Evolutionary conservation across 208 protist species (phyloP), one percentile per base, ranked within the genome.

Genomic region (Phytomonas serpens): DNA sequence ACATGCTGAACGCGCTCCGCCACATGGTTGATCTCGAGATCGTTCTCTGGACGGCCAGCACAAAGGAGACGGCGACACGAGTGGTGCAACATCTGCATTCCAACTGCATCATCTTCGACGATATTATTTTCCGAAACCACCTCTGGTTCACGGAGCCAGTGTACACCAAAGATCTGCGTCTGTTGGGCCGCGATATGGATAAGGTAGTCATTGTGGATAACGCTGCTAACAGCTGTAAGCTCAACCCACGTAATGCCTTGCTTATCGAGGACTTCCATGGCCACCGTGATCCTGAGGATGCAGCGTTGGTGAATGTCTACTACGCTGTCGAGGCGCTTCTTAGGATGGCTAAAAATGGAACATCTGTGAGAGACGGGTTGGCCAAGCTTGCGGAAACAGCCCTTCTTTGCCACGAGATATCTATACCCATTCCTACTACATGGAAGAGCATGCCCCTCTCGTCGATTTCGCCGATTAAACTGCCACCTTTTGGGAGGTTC

Each of bases 41-140:
- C 76, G 89, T 97, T 27, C 71, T 97, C 67, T 97, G 93, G 92
- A 97, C 93, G 10, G 93, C 93, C 3, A 96, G 90, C 10, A 97
- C 92, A 30, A 90, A 95, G 72, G 88, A 92, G 67, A 96, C 92
- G 40, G 93, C 88, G 23, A 69, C 74, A 38, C 86, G 83, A 11
- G 92, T 97, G 67, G 87, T 96, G 68, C 73, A 89, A 68, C 90
- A 93, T 73, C 78, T 97, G 52, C 82, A 91, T 67, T 69, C 77
- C 68, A 84, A 79, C 30, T 87, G 89, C 34, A 34, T 76, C 61
- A 86, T 95, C 64, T 96, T 97, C 68, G 90, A 95, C 79, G 87
- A 96, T 69, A 74, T 94, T 64, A 89, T 97, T 52, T 96, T 84
- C 79, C 86, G 93, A 68, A 92, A 86, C 71, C 77, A 84, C 61